Evolutionary conservation across 441 rosid species (phyloP).

Genomic region (Flueggea neowawraea): DNA sequence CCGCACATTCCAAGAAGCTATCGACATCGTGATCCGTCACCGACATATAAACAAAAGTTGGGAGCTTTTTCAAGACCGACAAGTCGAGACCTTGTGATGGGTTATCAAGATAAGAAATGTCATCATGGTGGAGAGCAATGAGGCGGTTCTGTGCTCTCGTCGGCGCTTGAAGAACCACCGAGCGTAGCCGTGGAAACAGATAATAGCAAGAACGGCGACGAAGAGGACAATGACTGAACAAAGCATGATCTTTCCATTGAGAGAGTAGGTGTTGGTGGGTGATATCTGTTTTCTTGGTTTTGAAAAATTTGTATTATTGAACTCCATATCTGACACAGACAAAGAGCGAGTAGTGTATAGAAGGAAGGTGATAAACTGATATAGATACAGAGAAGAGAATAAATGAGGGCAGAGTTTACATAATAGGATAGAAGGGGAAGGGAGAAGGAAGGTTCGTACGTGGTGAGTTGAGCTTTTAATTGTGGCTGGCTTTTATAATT

Average conservation of each 20-base stretch:
- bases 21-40: slow-evolving; percentile 17
- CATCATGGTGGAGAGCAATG: slow-evolving; percentile 18
- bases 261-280: not conserved
- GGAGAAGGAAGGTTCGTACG: slow-evolving; percentile 13
- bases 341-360: not conserved
- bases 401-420: not conserved
- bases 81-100: slow-evolving; percentile 49
- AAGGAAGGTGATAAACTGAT: too few species aligned
- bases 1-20: slow-evolving; percentile 60
- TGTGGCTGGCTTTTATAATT: too few species aligned
- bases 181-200: slow-evolving; percentile 56
- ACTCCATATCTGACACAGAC: not conserved
- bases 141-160: slow-evolving; percentile 36
- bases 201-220: slow-evolving; percentile 46
- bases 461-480: too few species aligned
- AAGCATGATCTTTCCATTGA: slow-evolving; percentile 64
- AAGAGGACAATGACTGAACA: slow-evolving; percentile 51
- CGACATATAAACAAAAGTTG: slow-evolving; percentile 43
- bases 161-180: slow-evolving; percentile 52
- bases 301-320: not conserved
- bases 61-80: slow-evolving; percentile 47
- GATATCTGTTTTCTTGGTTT: slow-evolving; percentile 1
- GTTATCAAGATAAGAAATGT: not conserved
- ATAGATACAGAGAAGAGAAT: not conserved
- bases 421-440: not conserved